A percentile compares a stretch with the other conserved stretches of the same genome.
Conservation (phyloP, 306 rosid species). For the Prunus fruticosa region DNA sequence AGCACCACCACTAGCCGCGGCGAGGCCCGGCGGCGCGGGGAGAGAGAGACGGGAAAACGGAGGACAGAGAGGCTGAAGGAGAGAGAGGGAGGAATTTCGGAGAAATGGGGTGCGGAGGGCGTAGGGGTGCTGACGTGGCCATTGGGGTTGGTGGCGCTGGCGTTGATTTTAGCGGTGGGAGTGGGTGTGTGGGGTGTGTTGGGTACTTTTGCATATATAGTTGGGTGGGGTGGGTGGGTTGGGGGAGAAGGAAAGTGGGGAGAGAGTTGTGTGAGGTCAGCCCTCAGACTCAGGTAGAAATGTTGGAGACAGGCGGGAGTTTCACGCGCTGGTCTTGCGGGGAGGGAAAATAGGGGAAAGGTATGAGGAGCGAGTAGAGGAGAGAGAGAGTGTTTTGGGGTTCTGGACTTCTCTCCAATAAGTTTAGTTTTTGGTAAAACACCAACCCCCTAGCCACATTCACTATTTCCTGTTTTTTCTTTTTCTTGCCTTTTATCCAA, state of each 20-base stretch:
- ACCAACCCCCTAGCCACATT: background rate
- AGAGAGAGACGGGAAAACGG: slow-evolving; percentile 51
- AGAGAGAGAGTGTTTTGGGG: background rate
- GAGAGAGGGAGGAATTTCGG: slow-evolving; percentile 39
- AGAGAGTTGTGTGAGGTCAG: background rate
- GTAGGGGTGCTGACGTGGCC: slow-evolving; percentile 53
- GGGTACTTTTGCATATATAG: background rate
- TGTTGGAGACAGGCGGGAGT: background rate
- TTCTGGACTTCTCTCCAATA: background rate
- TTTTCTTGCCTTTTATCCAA: background rate
- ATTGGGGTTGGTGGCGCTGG: slow-evolving; percentile 5
- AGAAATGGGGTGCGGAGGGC: slow-evolving; percentile 38
- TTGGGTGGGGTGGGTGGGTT: background rate
- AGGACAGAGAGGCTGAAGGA: slow-evolving; percentile 54
- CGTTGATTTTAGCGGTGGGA: background rate
- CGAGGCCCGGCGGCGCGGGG: slow-evolving; percentile 5
- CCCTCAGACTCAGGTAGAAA: background rate
- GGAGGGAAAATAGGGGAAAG: background rate
- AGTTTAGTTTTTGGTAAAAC: background rate
- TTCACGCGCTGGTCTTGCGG: slow-evolving; percentile 15
- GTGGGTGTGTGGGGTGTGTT: background rate
- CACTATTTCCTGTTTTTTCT: background rate
- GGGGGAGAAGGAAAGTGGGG: background rate
- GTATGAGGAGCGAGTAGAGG: background rate
- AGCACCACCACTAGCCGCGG: slow-evolving; percentile 44